phyloP scores from a whole-genome alignment of 148 eudicot genomes.

The Beta vulgaris region DNA sequence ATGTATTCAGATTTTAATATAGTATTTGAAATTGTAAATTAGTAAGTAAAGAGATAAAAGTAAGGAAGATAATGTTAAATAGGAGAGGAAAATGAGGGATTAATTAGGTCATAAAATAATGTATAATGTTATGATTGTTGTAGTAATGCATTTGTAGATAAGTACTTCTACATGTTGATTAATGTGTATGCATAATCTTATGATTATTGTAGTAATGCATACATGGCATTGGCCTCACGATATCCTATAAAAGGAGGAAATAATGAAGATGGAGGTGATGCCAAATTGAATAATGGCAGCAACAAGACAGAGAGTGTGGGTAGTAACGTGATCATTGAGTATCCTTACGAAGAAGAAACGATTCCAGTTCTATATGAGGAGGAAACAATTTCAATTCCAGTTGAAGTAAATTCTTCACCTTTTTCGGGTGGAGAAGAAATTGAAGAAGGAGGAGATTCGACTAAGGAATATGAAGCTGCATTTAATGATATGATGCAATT shows the following conservation, averaged over 20 bases:
- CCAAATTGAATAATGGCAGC: no score
- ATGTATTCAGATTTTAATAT: no score
- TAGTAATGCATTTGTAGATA: constrained; percentile 39
- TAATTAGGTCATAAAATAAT: no score
- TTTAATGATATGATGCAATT: constrained; percentile 23
- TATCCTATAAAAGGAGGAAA: constrained; percentile 21
- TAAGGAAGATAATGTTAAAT: no score
- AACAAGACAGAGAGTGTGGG: not conserved
- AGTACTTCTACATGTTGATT: no score
- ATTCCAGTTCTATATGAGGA: no score
- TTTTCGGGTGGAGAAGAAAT: constrained; percentile 14
- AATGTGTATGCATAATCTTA: not conserved
- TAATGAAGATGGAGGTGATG: not conserved
- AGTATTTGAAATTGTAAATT: no score
- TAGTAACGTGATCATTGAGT: constrained; percentile 8
- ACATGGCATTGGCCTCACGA: constrained; percentile 21
- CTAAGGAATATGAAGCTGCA: constrained; percentile 20
- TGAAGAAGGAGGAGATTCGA: constrained; percentile 2
- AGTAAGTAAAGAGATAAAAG: no score
- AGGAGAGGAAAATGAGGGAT: no score
- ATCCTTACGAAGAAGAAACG: constrained; percentile 25
- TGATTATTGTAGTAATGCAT: constrained; percentile 31
- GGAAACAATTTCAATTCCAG: no score
- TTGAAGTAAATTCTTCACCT: not conserved
- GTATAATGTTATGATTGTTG: not conserved